Conservation (phyloP, 2,329 filamentous ascomycete species). For the Aspergillus sp. region DNA sequence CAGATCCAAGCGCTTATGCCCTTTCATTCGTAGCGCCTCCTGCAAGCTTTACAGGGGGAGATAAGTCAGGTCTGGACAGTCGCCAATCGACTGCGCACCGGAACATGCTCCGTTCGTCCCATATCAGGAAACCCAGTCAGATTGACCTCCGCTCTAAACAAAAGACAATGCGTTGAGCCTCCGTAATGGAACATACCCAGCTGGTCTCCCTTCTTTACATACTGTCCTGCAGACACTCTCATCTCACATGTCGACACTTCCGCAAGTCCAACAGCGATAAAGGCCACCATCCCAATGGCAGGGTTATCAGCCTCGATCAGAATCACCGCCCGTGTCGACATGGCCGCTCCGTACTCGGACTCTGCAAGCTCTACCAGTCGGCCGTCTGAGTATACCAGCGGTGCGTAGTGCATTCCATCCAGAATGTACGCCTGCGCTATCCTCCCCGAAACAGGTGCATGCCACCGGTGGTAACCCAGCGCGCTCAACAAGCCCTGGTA, state of each 20-base stretch:
- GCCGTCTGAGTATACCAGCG: neutral
- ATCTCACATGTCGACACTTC: slow-evolving; percentile 8
- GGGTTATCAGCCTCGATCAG: slow-evolving; percentile 1
- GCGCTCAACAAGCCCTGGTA: neutral
- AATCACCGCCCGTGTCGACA: slow-evolving; percentile 1
- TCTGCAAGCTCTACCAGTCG: neutral
- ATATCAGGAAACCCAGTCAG: neutral
- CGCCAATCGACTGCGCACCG: neutral
- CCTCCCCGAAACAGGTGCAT: neutral
- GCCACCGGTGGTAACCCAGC: neutral
- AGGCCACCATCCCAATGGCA: neutral
- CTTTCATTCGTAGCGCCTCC: too few relatives aligned
- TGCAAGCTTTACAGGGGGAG: neutral
- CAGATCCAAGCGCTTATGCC: too few relatives aligned
- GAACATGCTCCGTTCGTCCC: neutral
- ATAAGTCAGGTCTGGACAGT: neutral
- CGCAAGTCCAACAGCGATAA: slow-evolving; percentile 1
- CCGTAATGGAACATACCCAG: slow-evolving; percentile 10
- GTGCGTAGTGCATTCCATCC: neutral
- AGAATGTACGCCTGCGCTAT: neutral
- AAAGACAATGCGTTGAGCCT: slow-evolving; percentile 5
- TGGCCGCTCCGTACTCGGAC: neutral
- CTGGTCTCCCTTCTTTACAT: slow-evolving; percentile 1
- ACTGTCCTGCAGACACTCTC: neutral
- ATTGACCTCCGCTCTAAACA: neutral